Percentiles rank a stretch among this genome's conserved stretches.
phyloP scores from a whole-genome alignment of 2,329 filamentous ascomycete genomes.

The Coniochaeta sp. region DNA sequence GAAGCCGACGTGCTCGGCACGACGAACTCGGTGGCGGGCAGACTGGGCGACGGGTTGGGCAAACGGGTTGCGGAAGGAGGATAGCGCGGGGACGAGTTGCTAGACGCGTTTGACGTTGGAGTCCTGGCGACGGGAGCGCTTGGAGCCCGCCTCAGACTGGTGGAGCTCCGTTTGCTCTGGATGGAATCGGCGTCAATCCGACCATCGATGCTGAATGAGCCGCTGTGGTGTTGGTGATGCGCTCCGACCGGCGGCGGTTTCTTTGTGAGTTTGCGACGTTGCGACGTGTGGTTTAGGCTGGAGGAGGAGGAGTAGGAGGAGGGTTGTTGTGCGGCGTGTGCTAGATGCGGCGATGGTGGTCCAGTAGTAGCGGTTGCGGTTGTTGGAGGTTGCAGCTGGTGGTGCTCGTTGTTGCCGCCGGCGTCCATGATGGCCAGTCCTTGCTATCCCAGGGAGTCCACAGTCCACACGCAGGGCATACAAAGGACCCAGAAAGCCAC shows the following conservation, averaged over 20 bases:
- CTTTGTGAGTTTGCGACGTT: slow-evolving; percentile 57
- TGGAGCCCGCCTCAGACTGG: slow-evolving; percentile 53
- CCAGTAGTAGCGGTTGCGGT: not conserved
- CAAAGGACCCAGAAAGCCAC: not conserved
- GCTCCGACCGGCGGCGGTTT: slow-evolving; percentile 41
- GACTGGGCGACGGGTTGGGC: slow-evolving; percentile 32
- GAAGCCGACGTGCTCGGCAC: slow-evolving; percentile 2
- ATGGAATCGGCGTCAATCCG: slow-evolving; percentile 49
- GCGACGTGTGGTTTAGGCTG: slow-evolving; percentile 35
- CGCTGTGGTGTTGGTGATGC: slow-evolving; percentile 40
- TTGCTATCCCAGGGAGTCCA: not conserved
- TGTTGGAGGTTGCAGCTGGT: slow-evolving; percentile 1
- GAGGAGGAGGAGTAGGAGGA: not conserved
- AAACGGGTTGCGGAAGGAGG: slow-evolving; percentile 24
- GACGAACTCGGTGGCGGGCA: slow-evolving; percentile 3
- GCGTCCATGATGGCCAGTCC: not conserved
- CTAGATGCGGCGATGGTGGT: too few relatives aligned
- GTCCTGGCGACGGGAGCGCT: slow-evolving; percentile 47
- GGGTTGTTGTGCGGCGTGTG: not conserved
- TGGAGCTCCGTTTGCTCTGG: slow-evolving; percentile 57
- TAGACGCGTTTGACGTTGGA: slow-evolving; percentile 40
- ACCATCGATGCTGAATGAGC: slow-evolving; percentile 44
- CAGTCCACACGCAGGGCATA: slow-evolving; percentile 1
- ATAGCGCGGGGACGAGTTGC: slow-evolving; percentile 36
- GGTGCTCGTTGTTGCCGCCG: slow-evolving; percentile 6